Base-by-base conservation (phyloP, 2,329 filamentous ascomycete species). In the Neophaeococcomyces mojaviensis region DNA sequence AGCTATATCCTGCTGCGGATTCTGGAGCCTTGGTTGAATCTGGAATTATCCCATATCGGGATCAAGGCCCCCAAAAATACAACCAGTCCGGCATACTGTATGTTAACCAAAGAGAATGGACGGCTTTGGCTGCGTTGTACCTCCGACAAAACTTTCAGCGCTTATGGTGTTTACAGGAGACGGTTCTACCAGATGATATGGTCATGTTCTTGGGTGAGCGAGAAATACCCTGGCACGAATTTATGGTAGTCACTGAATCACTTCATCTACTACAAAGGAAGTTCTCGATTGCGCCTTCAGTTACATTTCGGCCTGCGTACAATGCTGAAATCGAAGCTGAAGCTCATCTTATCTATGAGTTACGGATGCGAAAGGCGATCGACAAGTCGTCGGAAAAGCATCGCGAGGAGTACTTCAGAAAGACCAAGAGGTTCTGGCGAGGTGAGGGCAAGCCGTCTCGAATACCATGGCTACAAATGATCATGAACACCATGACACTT, bases 141-240 rank as follows among this genome's bases (percentile, higher is more conserved):
- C 44, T 48, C 19, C 44, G 50, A n/a, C 35, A 46, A 18, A 49
- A 48, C 35, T 52, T 52, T 35, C 39, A 42, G 4, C 24, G 50
- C 13, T 32, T 50, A 16, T 52, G 50, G 50, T 39, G 47, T 4
- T 34, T 52, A 10, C 50, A 52, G 30, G 50, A 52, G 36, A 41
- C 44, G 19, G 34, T 50, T 18, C 43, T 52, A n/a, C 49, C 44
- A 9, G 24, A 34, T 31, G 46, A 44, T 10, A 34, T 48, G 9
- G 15, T 50, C 16, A 37, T 39, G 20, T 52, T 48, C 19, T 46
- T 49, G 19, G 50, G 50, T 10, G 24, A 19, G 19, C 35, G 42
- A 24, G 48, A 50, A 34, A 30, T 52, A n/a, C 48, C 48, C 3
- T 52, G 44, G 36, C 28, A 39, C 6, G 40, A 28, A 7, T 47